phyloP scores from a whole-genome alignment of 805 yeast species.

The Debaryomyces maramus region DNA sequence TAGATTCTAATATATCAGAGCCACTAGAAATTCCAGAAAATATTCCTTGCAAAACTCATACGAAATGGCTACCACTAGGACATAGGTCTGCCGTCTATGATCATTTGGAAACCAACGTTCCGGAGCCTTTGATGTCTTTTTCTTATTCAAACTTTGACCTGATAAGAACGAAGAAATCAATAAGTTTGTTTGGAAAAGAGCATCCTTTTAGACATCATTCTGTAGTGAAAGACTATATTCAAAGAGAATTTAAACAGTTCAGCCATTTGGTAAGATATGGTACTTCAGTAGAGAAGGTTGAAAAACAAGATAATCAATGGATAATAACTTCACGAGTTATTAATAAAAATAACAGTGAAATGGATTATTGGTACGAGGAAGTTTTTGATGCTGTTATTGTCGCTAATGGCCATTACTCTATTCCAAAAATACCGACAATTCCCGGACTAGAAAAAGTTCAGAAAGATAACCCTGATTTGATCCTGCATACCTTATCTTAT shows the following conservation, averaged over 20 bases:
- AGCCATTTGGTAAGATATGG: not conserved
- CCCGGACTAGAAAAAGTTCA: slow-evolving; percentile 40
- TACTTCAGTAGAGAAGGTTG: slow-evolving; percentile 1
- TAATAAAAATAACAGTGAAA: slow-evolving; percentile 10
- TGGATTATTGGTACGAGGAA: slow-evolving; percentile 39
- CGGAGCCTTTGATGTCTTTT: slow-evolving; percentile 20
- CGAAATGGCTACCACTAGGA: not conserved
- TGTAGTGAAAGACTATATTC: slow-evolving; percentile 17
- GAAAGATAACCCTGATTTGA: slow-evolving; percentile 23
- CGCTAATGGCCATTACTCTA: slow-evolving; percentile 50
- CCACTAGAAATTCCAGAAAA: not conserved
- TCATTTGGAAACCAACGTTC: slow-evolving; percentile 23
- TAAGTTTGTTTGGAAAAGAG: slow-evolving; percentile 14
- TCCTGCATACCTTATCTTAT: slow-evolving; percentile 49
- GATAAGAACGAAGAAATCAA: slow-evolving; percentile 8
- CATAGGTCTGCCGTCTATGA: slow-evolving; percentile 15
- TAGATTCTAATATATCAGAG: not conserved
- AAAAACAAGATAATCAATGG: not conserved
- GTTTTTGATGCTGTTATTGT: slow-evolving; percentile 43
- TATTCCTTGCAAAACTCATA: not conserved
- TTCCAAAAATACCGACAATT: slow-evolving; percentile 46
- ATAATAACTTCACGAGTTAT: not conserved
- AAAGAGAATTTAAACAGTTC: not conserved
- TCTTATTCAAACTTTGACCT: slow-evolving; percentile 19
- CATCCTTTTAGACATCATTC: slow-evolving; percentile 19